Evolutionary conservation across 148 eudicot species (phyloP).

Genomic region (Fagopyrum esculentum): DNA sequence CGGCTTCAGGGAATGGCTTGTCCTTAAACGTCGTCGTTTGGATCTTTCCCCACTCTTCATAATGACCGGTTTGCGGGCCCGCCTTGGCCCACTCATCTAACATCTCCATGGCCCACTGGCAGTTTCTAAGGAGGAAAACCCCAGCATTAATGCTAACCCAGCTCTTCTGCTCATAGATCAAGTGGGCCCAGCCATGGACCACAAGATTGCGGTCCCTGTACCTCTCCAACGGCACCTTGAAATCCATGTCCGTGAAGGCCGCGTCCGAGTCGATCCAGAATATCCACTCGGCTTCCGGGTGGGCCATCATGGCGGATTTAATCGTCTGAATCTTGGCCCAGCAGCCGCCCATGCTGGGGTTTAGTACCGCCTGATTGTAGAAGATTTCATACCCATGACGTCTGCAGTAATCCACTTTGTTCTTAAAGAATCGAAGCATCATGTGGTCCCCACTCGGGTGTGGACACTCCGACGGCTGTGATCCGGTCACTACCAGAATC

Average conservation of each 20-base stretch:
- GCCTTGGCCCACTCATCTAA: constrained; percentile 67
- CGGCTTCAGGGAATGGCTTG: constrained; percentile 57
- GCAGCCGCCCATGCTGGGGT: constrained; percentile 49
- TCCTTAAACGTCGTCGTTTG: constrained; percentile 44
- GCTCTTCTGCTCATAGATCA: constrained; percentile 38
- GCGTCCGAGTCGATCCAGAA: constrained; percentile 98
- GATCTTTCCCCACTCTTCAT: constrained; percentile 57
- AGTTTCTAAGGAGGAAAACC: constrained; percentile 55
- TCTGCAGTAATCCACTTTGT: constrained; percentile 85
- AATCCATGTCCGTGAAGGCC: constrained; percentile 85
- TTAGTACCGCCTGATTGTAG: constrained; percentile 54
- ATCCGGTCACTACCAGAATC: constrained; percentile 63
- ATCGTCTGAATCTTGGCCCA: constrained; percentile 75
- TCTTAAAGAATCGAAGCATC: constrained; percentile 62
- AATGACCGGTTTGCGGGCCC: constrained; percentile 57
- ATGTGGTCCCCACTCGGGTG: constrained; percentile 67
- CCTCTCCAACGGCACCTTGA: constrained; percentile 52
- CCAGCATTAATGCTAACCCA: constrained; percentile 73
- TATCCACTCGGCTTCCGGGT: constrained; percentile 93
- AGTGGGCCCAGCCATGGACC: constrained; percentile 51
- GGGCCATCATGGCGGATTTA: constrained; percentile 82
- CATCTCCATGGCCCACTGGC: constrained; percentile 75
- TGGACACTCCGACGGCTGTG: constrained; percentile 65
- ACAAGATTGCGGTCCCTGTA: constrained; percentile 54
- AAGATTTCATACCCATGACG: constrained; percentile 64